These are phyloP conservation scores for Aureococcus anophagefferens DNA, from an alignment of 108 stramenopile genomes.

Conservation along the genomic window DNA sequence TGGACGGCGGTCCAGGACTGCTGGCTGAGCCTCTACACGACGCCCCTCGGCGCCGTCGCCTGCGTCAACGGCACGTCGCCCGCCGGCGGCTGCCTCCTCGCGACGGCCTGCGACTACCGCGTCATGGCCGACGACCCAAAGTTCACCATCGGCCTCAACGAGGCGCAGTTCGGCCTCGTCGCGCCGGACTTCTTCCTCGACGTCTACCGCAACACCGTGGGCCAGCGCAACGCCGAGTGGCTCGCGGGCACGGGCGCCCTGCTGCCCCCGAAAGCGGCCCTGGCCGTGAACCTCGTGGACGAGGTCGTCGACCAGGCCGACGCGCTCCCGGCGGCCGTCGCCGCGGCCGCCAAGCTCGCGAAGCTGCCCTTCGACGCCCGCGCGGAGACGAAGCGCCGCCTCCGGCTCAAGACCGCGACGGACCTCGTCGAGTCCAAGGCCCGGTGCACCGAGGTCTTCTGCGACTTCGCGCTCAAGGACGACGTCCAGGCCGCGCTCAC, in stretches of 20 bases:
- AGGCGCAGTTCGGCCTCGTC: conserved; percentile 8
- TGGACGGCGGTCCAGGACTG: conserved; percentile 2
- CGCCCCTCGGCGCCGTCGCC: conserved; percentile 3
- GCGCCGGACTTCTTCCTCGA: background rate
- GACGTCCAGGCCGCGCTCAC: too few species aligned
- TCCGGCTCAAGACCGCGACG: too few species aligned
- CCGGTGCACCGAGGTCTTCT: too few species aligned
- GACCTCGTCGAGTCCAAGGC: too few species aligned
- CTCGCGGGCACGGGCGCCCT: background rate
- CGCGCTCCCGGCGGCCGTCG: too few species aligned
- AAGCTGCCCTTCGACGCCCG: too few species aligned
- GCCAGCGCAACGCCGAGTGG: conserved; percentile 1
- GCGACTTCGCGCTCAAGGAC: too few species aligned
- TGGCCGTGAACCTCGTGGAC: conserved; percentile 1
- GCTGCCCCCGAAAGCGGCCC: background rate
- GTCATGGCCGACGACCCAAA: conserved; percentile 1
- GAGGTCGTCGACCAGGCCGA: too few species aligned
- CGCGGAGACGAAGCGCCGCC: too few species aligned
- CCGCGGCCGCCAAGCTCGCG: too few species aligned
- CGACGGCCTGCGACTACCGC: conserved; percentile 10
- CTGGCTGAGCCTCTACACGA: conserved; percentile 4
- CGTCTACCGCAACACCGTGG: conserved; percentile 6
- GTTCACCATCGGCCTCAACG: conserved; percentile 7
- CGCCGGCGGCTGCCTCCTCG: conserved; percentile 5
- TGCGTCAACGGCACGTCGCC: background rate